Evolutionary conservation across 352 stramenopile species (phyloP).

Genomic region (Globisporangium acanthophoron): DNA sequence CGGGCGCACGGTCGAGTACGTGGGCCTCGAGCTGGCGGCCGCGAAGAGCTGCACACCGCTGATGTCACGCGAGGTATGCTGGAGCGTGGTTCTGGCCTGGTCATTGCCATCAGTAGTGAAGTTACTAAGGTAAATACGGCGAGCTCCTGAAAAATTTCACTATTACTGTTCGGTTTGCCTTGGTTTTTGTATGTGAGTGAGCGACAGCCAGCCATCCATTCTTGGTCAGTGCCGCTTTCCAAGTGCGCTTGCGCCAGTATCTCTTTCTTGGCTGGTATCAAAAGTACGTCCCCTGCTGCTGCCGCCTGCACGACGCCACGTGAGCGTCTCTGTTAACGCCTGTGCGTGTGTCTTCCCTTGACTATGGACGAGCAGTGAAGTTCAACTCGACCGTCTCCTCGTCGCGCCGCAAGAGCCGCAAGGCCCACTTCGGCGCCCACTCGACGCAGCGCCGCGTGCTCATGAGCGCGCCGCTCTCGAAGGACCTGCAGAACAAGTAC

Average conservation of each 20-base stretch:
- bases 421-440: slow-evolving; percentile 98
- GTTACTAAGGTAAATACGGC: too few species aligned
- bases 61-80: too few species aligned
- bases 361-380: slow-evolving; percentile 63
- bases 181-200: background rate
- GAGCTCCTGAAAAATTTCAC: too few species aligned
- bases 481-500: slow-evolving; percentile 99
- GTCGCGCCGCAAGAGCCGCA: slow-evolving; percentile 97
- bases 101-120: too few species aligned
- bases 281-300: slow-evolving; percentile 47
- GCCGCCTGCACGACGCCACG: background rate
- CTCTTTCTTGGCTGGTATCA: slow-evolving; percentile 86
- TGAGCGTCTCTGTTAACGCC: too few species aligned
- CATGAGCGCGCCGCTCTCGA: slow-evolving; percentile 98
- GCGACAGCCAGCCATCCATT: background rate
- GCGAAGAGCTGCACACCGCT: too few species aligned
- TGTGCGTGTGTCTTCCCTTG: background rate
- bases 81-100: too few species aligned
- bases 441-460: slow-evolving; percentile 94
- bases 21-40: too few species aligned
- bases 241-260: slow-evolving; percentile 32
- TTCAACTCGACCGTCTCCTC: slow-evolving; percentile 93
- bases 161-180: too few species aligned
- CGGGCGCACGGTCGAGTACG: too few species aligned
- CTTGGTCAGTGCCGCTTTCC: background rate